Evolutionary conservation across 805 yeast species (phyloP).

Genomic region (Wickerhamomyces chaumierensis): DNA sequence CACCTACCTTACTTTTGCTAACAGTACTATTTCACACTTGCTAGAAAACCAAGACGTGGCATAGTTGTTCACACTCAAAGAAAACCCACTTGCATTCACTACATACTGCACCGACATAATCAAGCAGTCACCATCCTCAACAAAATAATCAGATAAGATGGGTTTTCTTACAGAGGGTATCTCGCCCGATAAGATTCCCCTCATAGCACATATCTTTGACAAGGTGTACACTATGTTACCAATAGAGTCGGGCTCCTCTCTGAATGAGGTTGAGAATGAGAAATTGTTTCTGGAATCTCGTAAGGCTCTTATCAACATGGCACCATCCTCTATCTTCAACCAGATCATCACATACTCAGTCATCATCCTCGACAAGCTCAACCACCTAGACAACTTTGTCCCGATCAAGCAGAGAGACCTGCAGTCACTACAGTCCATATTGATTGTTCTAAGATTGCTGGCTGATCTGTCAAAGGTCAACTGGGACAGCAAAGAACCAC

Average conservation of each 20-base stretch:
- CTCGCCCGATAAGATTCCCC: slow-evolving; percentile 10
- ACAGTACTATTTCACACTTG: no score
- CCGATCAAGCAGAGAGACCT: slow-evolving; percentile 18
- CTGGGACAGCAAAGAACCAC: slow-evolving; percentile 25
- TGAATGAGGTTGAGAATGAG: slow-evolving; percentile 27
- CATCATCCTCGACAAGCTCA: slow-evolving; percentile 18
- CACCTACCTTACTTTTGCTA: no score
- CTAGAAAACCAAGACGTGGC: no score
- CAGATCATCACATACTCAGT: slow-evolving; percentile 21
- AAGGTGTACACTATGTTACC: slow-evolving; percentile 26
- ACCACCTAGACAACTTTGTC: slow-evolving; percentile 16
- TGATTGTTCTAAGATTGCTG: slow-evolving; percentile 27
- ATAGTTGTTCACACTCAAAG: no score
- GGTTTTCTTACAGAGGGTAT: slow-evolving; percentile 4
- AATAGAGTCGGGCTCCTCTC: slow-evolving; percentile 22
- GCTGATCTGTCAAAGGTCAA: slow-evolving; percentile 28
- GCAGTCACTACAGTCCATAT: slow-evolving; percentile 22
- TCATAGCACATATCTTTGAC: slow-evolving; percentile 24
- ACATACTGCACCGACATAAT: no score
- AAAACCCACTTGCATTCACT: no score
- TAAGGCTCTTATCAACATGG: slow-evolving; percentile 22
- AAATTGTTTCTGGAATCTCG: slow-evolving; percentile 23
- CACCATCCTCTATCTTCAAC: slow-evolving; percentile 17
- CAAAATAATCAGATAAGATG: background rate
- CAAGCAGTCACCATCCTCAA: no score